Percentiles rank a stretch among this genome's conserved stretches.
Evolutionary conservation across 1,139 yeast species (phyloP).

Genomic region (Nakaseomyces kungkrabaensis): DNA sequence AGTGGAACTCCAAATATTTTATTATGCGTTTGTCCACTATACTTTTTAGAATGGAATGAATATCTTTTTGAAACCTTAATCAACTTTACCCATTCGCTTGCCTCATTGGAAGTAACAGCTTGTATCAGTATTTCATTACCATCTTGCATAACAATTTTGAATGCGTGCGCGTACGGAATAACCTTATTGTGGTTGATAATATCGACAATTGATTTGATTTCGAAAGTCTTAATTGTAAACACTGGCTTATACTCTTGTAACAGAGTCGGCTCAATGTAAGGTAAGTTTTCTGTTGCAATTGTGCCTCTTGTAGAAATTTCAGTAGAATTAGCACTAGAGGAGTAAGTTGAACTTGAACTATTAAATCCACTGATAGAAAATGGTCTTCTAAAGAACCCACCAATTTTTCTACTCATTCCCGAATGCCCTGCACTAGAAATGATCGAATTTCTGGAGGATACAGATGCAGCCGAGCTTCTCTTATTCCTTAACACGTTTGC

Average conservation of each 20-base stretch:
- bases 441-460: conserved; percentile 17
- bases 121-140: conserved; percentile 61
- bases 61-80: conserved; percentile 35
- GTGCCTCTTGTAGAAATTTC: neutral
- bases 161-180: conserved; percentile 33
- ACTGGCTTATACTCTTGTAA: conserved; percentile 47
- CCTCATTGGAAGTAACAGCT: conserved; percentile 51
- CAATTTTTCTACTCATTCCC: conserved; percentile 32
- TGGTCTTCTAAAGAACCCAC: conserved; percentile 40
- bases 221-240: conserved; percentile 45
- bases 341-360: conserved; percentile 35
- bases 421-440: conserved; percentile 18
- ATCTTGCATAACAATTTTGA: conserved; percentile 49
- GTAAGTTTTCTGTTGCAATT: conserved; percentile 47
- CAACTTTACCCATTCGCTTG: conserved; percentile 63
- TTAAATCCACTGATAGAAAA: conserved; percentile 36
- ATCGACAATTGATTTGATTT: conserved; percentile 40
- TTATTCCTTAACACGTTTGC: conserved; percentile 10
- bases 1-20: conserved; percentile 87
- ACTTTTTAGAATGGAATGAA: conserved; percentile 34
- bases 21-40: conserved; percentile 31
- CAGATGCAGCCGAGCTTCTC: conserved; percentile 20
- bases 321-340: conserved; percentile 13
- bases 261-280: conserved; percentile 37
- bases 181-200: conserved; percentile 26